phyloP scores from a whole-genome alignment of 805 yeast genomes.

The Torulaspora gathmanii region DNA sequence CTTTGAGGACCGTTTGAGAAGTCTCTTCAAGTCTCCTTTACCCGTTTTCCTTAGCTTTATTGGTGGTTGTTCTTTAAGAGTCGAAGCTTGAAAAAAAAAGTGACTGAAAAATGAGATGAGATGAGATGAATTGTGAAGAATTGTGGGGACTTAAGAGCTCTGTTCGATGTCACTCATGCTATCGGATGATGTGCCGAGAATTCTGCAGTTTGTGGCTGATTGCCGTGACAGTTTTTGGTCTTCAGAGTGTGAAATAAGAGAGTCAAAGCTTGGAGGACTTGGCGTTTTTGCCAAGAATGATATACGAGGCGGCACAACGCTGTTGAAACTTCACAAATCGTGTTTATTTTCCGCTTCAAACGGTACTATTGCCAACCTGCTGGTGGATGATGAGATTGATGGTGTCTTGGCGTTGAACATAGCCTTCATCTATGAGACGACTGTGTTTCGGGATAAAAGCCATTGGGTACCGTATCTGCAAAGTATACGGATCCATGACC shows the following conservation, averaged over 20 bases:
- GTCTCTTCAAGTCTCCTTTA: neutral
- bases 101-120: conserved; percentile 8
- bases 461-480: conserved; percentile 74
- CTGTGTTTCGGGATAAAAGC: conserved; percentile 49
- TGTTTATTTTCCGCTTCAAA: conserved; percentile 55
- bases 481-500: conserved; percentile 42
- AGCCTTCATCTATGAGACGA: conserved; percentile 66
- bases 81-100: conserved; percentile 2
- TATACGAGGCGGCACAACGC: conserved; percentile 37
- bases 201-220: conserved; percentile 50
- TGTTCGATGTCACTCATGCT: conserved; percentile 34
- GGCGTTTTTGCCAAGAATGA: conserved; percentile 63
- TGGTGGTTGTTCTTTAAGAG: neutral
- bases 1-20: too few species aligned
- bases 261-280: conserved; percentile 56
- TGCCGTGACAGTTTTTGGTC: conserved; percentile 54
- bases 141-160: neutral
- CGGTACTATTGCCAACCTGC: conserved; percentile 59
- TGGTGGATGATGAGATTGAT: conserved; percentile 53
- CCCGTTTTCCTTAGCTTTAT: neutral
- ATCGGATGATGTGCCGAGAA: conserved; percentile 24
- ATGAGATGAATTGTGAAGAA: conserved; percentile 4
- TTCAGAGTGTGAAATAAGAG: conserved; percentile 41
- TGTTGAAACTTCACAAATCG: conserved; percentile 59
- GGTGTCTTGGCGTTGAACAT: conserved; percentile 66